Percentiles rank a stretch among this genome's conserved stretches.
phyloP scores from a whole-genome alignment of 2,329 filamentous ascomycete species.

The Cordyceps cateniannulata region DNA sequence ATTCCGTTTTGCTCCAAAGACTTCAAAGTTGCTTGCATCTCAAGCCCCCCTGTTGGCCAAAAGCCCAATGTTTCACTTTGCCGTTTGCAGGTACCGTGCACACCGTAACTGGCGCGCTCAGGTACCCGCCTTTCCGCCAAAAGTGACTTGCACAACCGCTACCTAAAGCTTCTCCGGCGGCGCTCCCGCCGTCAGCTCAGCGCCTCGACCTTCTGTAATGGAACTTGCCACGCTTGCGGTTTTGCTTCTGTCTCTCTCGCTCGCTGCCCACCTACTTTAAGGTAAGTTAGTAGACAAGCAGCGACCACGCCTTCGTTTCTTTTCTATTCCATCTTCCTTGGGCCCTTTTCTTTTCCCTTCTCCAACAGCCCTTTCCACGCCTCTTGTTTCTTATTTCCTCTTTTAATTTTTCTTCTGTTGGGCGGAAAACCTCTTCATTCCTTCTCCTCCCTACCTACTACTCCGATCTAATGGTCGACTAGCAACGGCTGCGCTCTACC shows the following conservation, averaged over 20 bases:
- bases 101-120: background rate
- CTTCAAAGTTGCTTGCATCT: background rate
- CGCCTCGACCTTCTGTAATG: slow-evolving; percentile 2
- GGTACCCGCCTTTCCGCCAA: background rate
- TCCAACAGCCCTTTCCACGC: background rate
- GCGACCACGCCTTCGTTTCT: slow-evolving; percentile 4
- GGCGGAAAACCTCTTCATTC: background rate
- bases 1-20: background rate
- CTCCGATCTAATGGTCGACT: background rate
- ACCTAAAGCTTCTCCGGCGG: background rate
- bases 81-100: background rate
- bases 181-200: slow-evolving; percentile 2
- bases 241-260: slow-evolving; percentile 1
- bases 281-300: no score
- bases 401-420: background rate
- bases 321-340: slow-evolving; percentile 1
- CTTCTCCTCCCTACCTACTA: background rate
- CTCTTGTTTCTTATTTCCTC: background rate
- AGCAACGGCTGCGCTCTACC: background rate
- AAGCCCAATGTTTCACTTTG: background rate
- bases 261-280: no score
- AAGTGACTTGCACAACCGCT: background rate
- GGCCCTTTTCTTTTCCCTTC: background rate
- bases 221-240: slow-evolving; percentile 8
- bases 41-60: background rate